phyloP scores from a whole-genome alignment of 2,329 filamentous ascomycete genomes.

The Verticillium klebahnii region DNA sequence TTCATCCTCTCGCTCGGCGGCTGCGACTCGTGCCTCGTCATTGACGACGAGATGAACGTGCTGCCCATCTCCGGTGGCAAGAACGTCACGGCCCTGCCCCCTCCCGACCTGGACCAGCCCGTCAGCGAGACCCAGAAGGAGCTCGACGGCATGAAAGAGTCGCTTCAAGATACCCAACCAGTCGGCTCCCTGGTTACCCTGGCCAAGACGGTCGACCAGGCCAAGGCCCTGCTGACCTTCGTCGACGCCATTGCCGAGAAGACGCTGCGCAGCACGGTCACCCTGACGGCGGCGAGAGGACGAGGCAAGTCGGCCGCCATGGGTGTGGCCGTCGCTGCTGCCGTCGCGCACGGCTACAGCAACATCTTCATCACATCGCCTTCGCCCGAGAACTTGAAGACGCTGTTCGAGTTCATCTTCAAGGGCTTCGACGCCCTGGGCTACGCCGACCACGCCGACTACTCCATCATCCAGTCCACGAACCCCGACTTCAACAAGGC shows the following conservation, averaged over 20 bases:
- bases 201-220: slow-evolving; percentile 89
- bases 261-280: slow-evolving; percentile 87
- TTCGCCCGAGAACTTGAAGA: slow-evolving; percentile 97
- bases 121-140: slow-evolving; percentile 69
- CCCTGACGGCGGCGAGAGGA: slow-evolving; percentile 87
- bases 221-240: slow-evolving; percentile 93
- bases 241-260: slow-evolving; percentile 96
- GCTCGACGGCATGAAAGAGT: slow-evolving; percentile 82
- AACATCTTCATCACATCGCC: slow-evolving; percentile 99
- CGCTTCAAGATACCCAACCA: slow-evolving; percentile 77
- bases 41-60: slow-evolving; percentile 97
- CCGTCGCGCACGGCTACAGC: slow-evolving; percentile 93
- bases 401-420: slow-evolving; percentile 96
- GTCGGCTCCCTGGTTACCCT: slow-evolving; percentile 80
- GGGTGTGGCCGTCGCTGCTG: slow-evolving; percentile 89
- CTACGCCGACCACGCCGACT: slow-evolving; percentile 93
- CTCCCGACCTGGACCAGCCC: slow-evolving; percentile 68
- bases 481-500: slow-evolving; percentile 99
- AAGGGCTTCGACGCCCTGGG: slow-evolving; percentile 94
- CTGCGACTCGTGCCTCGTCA: slow-evolving; percentile 89
- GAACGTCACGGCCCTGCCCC: slow-evolving; percentile 76
- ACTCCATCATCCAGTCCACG: slow-evolving; percentile 96
- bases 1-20: slow-evolving; percentile 95
- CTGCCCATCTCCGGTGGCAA: slow-evolving; percentile 95
- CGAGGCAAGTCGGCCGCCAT: slow-evolving; percentile 95